These are phyloP conservation scores for Globisporangium nagaii DNA, from an alignment of 352 stramenopile species.

Conservation along the genomic window DNA sequence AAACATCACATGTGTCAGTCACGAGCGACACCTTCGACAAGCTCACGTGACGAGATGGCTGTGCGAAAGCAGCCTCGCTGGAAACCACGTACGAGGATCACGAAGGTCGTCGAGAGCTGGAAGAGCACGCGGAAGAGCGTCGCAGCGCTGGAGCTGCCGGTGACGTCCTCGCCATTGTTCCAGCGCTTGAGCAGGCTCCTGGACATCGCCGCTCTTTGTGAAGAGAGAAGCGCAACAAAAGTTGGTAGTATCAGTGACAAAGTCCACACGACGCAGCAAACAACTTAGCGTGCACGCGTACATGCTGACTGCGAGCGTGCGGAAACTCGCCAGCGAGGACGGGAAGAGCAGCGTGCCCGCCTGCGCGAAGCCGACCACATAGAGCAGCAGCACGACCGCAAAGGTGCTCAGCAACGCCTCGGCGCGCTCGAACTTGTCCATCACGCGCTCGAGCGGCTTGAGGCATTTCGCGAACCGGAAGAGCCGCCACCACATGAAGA, in stretches of 20 bases:
- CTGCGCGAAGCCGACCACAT: constrained; percentile 43
- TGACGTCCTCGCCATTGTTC: neutral
- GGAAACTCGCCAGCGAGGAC: constrained; percentile 23
- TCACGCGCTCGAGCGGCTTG: constrained; percentile 30
- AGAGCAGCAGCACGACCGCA: constrained; percentile 30
- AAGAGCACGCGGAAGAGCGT: constrained; percentile 33
- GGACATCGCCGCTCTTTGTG: constrained; percentile 24
- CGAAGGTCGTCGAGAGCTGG: constrained; percentile 34
- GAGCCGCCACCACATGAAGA: constrained; percentile 63
- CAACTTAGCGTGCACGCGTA: too few relatives aligned
- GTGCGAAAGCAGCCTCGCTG: too few relatives aligned
- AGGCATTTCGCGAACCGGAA: constrained; percentile 38
- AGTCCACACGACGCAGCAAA: too few relatives aligned
- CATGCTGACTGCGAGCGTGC: constrained; percentile 38
- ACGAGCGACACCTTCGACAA: neutral
- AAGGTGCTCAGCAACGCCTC: constrained; percentile 38
- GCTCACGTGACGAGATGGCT: neutral
- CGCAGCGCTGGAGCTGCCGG: neutral
- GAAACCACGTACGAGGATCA: constrained; percentile 30
- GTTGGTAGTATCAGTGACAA: too few relatives aligned
- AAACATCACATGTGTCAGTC: neutral
- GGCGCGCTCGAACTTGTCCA: constrained; percentile 39
- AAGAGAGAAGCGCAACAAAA: neutral
- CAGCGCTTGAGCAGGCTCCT: constrained; percentile 12
- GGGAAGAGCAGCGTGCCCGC: constrained; percentile 37